Evolutionary conservation across 768 basidiomycete genomes (phyloP).

Genomic region (Mycena galericulata): DNA sequence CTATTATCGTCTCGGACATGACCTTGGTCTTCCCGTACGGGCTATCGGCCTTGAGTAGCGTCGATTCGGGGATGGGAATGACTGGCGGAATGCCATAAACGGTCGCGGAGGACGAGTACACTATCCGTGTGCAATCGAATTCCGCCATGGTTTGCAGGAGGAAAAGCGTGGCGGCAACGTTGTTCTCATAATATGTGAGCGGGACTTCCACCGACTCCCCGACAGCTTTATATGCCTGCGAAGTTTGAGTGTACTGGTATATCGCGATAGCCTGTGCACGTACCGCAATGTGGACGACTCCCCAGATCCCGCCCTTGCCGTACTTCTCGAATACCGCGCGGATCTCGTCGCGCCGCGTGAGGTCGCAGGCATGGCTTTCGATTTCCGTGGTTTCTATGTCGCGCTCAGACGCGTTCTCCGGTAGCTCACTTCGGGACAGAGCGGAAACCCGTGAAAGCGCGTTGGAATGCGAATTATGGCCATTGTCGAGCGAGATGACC

Average conservation of each 20-base stretch:
- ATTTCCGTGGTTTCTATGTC: constrained; percentile 82
- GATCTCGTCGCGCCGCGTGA: constrained; percentile 79
- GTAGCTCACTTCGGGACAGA: constrained; percentile 82
- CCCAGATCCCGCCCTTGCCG: constrained; percentile 93
- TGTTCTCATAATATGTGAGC: constrained; percentile 93
- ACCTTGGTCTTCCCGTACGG: constrained; percentile 98
- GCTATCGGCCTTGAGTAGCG: constrained; percentile 88
- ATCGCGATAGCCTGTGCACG: constrained; percentile 45
- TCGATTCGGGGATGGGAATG: constrained; percentile 95
- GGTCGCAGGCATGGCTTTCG: constrained; percentile 76
- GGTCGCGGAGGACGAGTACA: constrained; percentile 98
- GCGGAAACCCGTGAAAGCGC: constrained; percentile 83
- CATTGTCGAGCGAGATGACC: constrained; percentile 95
- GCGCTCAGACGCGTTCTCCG: constrained; percentile 68
- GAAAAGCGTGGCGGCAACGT: constrained; percentile 89
- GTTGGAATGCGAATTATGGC: constrained; percentile 88
- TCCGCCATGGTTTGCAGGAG: constrained; percentile 90
- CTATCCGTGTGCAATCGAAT: constrained; percentile 86
- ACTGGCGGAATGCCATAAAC: constrained; percentile 95
- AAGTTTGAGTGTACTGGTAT: constrained; percentile 1
- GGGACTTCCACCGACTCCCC: constrained; percentile 97
- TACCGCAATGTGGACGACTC: constrained; percentile 95
- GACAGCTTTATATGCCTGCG: constrained; percentile 95
- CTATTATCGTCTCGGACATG: constrained; percentile 90
- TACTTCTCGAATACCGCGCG: constrained; percentile 86